Conservation (phyloP, 208 protist genomes). For the Trypanosoma vivax region DNA sequence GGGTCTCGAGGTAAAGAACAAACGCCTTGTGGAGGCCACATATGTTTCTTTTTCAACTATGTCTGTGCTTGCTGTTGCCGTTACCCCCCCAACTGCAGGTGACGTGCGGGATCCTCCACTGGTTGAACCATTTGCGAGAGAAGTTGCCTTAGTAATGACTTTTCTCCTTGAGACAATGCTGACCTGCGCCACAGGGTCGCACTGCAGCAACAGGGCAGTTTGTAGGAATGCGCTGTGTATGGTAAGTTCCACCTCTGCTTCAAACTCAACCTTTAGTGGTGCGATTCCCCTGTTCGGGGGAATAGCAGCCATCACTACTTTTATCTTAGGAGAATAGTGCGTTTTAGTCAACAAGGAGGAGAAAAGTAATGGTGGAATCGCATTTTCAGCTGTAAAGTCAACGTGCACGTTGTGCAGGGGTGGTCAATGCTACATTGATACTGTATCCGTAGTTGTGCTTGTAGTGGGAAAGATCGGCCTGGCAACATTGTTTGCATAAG, state of each 20-base stretch:
- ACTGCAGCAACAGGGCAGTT: conserved; percentile 62
- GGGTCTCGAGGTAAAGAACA: conserved; percentile 16
- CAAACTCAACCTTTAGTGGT: conserved; percentile 57
- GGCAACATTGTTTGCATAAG: no score
- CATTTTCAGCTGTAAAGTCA: no score
- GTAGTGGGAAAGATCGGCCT: no score
- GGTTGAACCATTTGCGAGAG: no score
- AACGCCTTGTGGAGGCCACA: conserved; percentile 12
- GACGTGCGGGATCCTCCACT: no score
- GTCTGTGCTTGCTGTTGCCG: background rate
- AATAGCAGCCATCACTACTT: conserved; percentile 12
- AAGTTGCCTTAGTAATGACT: no score
- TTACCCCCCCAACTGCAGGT: conserved; percentile 8
- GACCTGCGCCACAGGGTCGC: conserved; percentile 62
- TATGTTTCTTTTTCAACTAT: conserved; percentile 3
- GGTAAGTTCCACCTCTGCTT: conserved; percentile 57
- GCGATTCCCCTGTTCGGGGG: background rate
- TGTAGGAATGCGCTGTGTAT: conserved; percentile 69
- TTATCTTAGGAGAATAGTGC: conserved; percentile 1
- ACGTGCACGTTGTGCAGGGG: no score
- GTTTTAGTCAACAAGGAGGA: background rate
- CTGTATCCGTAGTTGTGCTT: no score
- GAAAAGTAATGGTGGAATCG: conserved; percentile 7
- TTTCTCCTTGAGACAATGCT: conserved; percentile 69
- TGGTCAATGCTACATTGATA: no score